A percentile compares a stretch with the other conserved stretches of the same genome.
phyloP scores from a whole-genome alignment of 2,329 filamentous ascomycete species.

The Pestalotiopsis sp. region DNA sequence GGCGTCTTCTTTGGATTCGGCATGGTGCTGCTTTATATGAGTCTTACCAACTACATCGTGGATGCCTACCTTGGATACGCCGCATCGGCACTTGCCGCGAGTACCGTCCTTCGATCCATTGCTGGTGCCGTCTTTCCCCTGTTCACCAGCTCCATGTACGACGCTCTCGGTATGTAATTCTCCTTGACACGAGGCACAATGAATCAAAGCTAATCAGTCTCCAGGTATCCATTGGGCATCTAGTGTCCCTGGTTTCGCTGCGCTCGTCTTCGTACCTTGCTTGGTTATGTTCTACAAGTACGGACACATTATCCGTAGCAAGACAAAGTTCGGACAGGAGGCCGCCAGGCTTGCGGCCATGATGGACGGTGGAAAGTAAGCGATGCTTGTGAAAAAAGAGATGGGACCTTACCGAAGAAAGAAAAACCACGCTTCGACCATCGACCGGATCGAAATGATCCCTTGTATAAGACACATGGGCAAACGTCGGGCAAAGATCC shows the following conservation, averaged over 20 bases:
- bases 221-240: conserved; percentile 50
- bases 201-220: background rate
- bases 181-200: background rate
- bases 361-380: conserved; percentile 10
- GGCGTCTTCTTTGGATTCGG: conserved; percentile 17
- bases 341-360: conserved; percentile 11
- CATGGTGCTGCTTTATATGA: conserved; percentile 14
- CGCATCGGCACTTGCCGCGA: conserved; percentile 24
- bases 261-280: conserved; percentile 10
- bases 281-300: conserved; percentile 13
- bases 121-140: conserved; percentile 50
- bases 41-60: conserved; percentile 12
- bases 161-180: conserved; percentile 28
- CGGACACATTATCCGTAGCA: conserved; percentile 12
- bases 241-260: conserved; percentile 45
- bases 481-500: background rate
- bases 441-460: background rate
- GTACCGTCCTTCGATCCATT: conserved; percentile 45
- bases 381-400: background rate
- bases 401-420: background rate
- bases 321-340: conserved; percentile 14
- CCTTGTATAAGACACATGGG: background rate
- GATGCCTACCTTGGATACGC: conserved; percentile 16
- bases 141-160: conserved; percentile 47
- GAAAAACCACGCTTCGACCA: background rate